These are phyloP conservation scores for Aotearoamyces nothofagi DNA, from an alignment of 2,329 filamentous ascomycete genomes.

Conservation along the genomic window DNA sequence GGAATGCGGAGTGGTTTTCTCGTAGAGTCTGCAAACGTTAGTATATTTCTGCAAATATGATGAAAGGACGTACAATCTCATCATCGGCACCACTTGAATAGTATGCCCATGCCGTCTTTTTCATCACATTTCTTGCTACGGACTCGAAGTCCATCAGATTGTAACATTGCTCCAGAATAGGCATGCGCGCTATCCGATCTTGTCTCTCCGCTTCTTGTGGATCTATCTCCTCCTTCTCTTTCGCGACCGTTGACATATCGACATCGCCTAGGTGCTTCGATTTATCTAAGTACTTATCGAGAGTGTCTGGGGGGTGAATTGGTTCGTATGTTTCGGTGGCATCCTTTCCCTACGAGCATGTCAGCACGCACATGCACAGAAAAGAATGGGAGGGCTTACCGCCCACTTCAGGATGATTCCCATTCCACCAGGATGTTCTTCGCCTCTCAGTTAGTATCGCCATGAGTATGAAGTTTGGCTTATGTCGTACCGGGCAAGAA, in stretches of 20 bases:
- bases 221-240: slow-evolving; percentile 48
- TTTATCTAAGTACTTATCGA: slow-evolving; percentile 69
- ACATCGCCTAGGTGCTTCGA: slow-evolving; percentile 83
- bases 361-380: background rate
- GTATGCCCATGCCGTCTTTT: slow-evolving; percentile 93
- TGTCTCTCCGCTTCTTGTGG: slow-evolving; percentile 62
- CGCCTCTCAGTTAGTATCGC: slow-evolving; percentile 4
- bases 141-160: slow-evolving; percentile 94
- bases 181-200: slow-evolving; percentile 61
- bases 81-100: slow-evolving; percentile 90
- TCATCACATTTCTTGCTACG: slow-evolving; percentile 82
- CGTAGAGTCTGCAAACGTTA: slow-evolving; percentile 55
- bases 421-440: slow-evolving; percentile 74
- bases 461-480: slow-evolving; percentile 1
- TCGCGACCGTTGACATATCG: slow-evolving; percentile 66
- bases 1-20: slow-evolving; percentile 90
- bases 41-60: slow-evolving; percentile 2
- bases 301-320: slow-evolving; percentile 51
- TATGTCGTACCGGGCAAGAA: slow-evolving; percentile 53
- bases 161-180: slow-evolving; percentile 73
- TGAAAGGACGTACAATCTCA: slow-evolving; percentile 48
- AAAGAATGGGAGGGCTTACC: slow-evolving; percentile 26
- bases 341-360: slow-evolving; percentile 50
- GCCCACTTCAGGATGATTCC: slow-evolving; percentile 97
- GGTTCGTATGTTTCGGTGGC: slow-evolving; percentile 85